Evolutionary conservation across 805 yeast genomes (phyloP).

Genomic region (Scheffersomyces coipomensis): DNA sequence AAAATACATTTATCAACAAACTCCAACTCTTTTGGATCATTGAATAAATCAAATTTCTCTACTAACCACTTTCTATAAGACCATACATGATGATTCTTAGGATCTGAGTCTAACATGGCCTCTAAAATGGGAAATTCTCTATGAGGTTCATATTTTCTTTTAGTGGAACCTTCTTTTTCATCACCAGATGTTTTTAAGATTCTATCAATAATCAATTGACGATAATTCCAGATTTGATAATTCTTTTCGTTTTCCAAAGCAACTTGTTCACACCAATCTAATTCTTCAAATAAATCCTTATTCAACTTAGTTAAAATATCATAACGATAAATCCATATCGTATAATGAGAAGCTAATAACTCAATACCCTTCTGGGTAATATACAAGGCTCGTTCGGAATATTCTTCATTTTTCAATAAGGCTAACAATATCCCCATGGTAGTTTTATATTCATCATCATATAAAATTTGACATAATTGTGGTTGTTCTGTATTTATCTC

Average conservation of each 20-base stretch:
- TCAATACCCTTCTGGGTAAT: conserved; percentile 64
- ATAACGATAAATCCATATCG: conserved; percentile 78
- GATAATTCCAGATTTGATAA: conserved; percentile 96
- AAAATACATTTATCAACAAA: conserved; percentile 50
- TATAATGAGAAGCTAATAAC: conserved; percentile 84
- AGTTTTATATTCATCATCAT: conserved; percentile 67
- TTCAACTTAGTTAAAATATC: conserved; percentile 45
- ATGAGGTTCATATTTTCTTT: conserved; percentile 30
- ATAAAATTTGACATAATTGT: conserved; percentile 63
- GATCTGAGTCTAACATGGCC: conserved; percentile 71
- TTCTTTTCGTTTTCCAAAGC: conserved; percentile 82
- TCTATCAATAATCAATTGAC: conserved; percentile 59
- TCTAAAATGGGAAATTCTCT: conserved; percentile 67
- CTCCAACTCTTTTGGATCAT: conserved; percentile 45
- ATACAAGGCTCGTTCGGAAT: conserved; percentile 66
- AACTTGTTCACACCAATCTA: conserved; percentile 75
- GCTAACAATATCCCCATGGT: conserved; percentile 63
- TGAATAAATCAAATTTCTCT: conserved; percentile 48
- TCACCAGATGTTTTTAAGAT: conserved; percentile 16
- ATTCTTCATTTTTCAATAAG: conserved; percentile 57
- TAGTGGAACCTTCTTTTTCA: conserved; percentile 8
- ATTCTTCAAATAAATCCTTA: conserved; percentile 48
- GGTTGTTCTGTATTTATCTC: conserved; percentile 41
- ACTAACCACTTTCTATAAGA: conserved; percentile 86
- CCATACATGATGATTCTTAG: conserved; percentile 97